Conservation (phyloP, 129 eudicot genomes). For the Lactuca sativa region DNA sequence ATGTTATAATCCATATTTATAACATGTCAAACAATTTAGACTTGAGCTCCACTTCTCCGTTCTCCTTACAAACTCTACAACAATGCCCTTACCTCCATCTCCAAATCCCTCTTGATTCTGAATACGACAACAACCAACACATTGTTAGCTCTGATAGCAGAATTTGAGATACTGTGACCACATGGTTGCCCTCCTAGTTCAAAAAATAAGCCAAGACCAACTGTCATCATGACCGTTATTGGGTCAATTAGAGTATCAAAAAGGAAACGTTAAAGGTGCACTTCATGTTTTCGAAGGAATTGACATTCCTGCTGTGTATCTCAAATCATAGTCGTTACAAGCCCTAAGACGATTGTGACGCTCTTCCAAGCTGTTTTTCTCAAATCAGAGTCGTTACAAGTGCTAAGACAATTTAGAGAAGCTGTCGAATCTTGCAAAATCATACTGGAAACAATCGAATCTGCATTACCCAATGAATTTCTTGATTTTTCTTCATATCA, state of each 20-base stretch:
- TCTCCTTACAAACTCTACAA: too few relatives aligned
- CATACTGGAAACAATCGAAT: conserved; percentile 76
- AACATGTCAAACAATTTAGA: too few relatives aligned
- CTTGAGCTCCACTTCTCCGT: too few relatives aligned
- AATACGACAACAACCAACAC: too few relatives aligned
- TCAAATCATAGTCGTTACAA: too few relatives aligned
- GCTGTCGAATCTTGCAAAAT: conserved; percentile 88
- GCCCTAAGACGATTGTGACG: conserved; percentile 55
- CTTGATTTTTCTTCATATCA: conserved; percentile 49
- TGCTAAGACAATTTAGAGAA: conserved; percentile 64
- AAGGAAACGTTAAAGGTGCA: conserved; percentile 85
- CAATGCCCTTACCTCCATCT: too few relatives aligned
- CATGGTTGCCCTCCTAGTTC: too few relatives aligned
- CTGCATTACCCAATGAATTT: conserved; percentile 76
- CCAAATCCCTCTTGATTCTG: too few relatives aligned
- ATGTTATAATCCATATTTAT: too few relatives aligned
- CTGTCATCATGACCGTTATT: conserved; percentile 85
- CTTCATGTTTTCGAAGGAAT: conserved; percentile 92
- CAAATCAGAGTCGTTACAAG: conserved; percentile 71
- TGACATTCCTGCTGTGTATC: conserved; percentile 67
- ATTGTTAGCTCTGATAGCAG: too few relatives aligned
- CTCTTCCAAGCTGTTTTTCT: conserved; percentile 86
- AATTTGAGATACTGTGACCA: too few relatives aligned
- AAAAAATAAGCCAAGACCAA: too few relatives aligned
- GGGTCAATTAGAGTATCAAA: conserved; percentile 91